Conservation (phyloP, 257 asterid genomes). For the Apocynum venetum region DNA sequence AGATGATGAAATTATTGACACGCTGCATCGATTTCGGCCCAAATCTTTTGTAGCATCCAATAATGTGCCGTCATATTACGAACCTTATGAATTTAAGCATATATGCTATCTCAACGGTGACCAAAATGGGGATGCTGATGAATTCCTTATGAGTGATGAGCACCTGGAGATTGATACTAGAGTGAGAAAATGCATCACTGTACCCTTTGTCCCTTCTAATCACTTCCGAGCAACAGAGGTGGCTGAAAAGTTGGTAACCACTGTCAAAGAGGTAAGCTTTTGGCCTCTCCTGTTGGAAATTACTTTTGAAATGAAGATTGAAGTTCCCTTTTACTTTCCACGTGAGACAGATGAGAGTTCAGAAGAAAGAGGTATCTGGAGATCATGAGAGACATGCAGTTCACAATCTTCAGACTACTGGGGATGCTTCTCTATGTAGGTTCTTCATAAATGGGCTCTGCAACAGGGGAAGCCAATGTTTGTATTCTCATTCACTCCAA, state of each 20-base stretch:
- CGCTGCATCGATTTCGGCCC: conserved; percentile 85
- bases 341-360: conserved; percentile 63
- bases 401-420: conserved; percentile 22
- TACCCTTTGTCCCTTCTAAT: conserved; percentile 62
- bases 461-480: conserved; percentile 75
- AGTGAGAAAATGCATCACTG: conserved; percentile 43
- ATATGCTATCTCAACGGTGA: conserved; percentile 34
- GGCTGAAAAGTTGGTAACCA: conserved; percentile 54
- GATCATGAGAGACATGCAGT: conserved; percentile 21
- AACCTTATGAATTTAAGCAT: conserved; percentile 49
- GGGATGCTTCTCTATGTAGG: conserved; percentile 52
- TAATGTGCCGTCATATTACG: conserved; percentile 45
- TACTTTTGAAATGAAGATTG: conserved; percentile 24
- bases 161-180: conserved; percentile 40
- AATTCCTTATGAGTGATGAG: conserved; percentile 33
- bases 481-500: conserved; percentile 67
- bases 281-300: conserved; percentile 16
- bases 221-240: conserved; percentile 47
- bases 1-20: conserved; percentile 74
- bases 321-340: conserved; percentile 15
- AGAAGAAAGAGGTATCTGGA: conserved; percentile 40
- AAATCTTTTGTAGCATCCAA: conserved; percentile 44
- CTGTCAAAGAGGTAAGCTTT: conserved; percentile 69
- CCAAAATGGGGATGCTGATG: conserved; percentile 32
- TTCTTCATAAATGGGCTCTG: conserved; percentile 62